Percentiles rank a stretch among this genome's conserved stretches.
phyloP scores from a whole-genome alignment of 805 yeast genomes.

The Yamadazyma tumulicola region DNA sequence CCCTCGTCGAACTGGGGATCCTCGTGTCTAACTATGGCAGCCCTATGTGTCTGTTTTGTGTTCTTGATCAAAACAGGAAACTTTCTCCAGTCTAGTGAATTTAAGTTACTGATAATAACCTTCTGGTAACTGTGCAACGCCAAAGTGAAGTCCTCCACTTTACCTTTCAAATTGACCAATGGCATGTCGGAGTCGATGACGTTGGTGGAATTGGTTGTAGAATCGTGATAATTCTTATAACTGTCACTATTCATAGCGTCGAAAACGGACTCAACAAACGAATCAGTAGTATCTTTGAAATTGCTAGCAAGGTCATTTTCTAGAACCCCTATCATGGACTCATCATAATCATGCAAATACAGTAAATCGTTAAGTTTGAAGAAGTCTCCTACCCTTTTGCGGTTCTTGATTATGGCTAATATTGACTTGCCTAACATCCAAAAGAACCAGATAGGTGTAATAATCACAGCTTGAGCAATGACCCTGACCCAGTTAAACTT shows the following conservation, averaged over 20 bases:
- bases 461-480: slow-evolving; percentile 41
- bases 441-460: slow-evolving; percentile 63
- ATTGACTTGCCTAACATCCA: slow-evolving; percentile 47
- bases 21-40: slow-evolving; percentile 65
- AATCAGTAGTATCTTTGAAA: slow-evolving; percentile 60
- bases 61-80: slow-evolving; percentile 65
- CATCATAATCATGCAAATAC: slow-evolving; percentile 20
- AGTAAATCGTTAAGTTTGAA: slow-evolving; percentile 22
- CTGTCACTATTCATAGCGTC: slow-evolving; percentile 49
- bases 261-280: slow-evolving; percentile 59
- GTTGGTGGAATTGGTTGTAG: slow-evolving; percentile 2
- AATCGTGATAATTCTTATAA: slow-evolving; percentile 11
- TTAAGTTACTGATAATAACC: slow-evolving; percentile 53
- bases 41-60: slow-evolving; percentile 74
- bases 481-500: slow-evolving; percentile 50
- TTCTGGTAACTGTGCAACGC: slow-evolving; percentile 43
- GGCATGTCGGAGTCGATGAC: slow-evolving; percentile 6
- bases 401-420: slow-evolving; percentile 33
- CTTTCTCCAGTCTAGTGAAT: slow-evolving; percentile 62
- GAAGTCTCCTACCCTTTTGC: slow-evolving; percentile 25
- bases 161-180: slow-evolving; percentile 15
- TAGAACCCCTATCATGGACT: slow-evolving; percentile 10
- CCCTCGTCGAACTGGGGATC: slow-evolving; percentile 63
- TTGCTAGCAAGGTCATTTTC: slow-evolving; percentile 22
- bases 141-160: slow-evolving; percentile 26